Base-by-base conservation (phyloP, 169 alveolate species). In the Eimeria falciformis region DNA sequence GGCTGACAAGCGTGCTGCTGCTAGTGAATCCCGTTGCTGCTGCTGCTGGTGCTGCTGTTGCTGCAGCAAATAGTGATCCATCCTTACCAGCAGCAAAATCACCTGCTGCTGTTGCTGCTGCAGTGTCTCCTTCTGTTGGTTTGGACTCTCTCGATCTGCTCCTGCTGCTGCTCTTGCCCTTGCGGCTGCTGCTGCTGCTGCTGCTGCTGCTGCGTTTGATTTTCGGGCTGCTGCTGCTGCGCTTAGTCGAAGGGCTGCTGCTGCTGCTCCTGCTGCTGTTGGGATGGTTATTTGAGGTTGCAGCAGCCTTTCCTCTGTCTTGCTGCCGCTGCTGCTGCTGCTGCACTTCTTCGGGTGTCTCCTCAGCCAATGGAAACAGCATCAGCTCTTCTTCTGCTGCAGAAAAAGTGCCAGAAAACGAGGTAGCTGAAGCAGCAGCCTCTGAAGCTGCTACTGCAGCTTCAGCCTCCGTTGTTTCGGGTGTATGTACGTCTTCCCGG, bases 101-200 rank as follows among this genome's bases (percentile, higher is more conserved):
- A 7, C 12, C 11, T 5, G 17, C 83, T 71, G 83, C 55, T 4
- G 50, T 25, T 4, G 55, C 27, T 11, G 29, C 17, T 5, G 27
- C 5, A 9, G 50, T 1, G 14, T 50, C 83, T 71, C 40, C 83
- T 4, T 71, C 83, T 0, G 40, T 56, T 37, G 29, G 56, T 3
- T 5, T 71, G 18, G n/a, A 33, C 0, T 71, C 83, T 33, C 53
- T 9, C 0, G 56, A 33, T 17, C 40, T 50, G 83, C 56, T 71
- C 25, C 71, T 58, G 71, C 71, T 58, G 71, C 71, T 58, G 71
- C 71, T 14, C 71, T n/a, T 9, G 29, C 23, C 56, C 11, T 37
- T 71, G 50, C 83, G 14, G 83, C 83, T 71, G 83, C 83, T 71
- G 56, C 83, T 14, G 78, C 43, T 66, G 78, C 78, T 25, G 83